These are phyloP conservation scores for Stagonosporopsis chrysanthemi DNA, from an alignment of 2,329 filamentous ascomycete genomes.

Conservation along the genomic window DNA sequence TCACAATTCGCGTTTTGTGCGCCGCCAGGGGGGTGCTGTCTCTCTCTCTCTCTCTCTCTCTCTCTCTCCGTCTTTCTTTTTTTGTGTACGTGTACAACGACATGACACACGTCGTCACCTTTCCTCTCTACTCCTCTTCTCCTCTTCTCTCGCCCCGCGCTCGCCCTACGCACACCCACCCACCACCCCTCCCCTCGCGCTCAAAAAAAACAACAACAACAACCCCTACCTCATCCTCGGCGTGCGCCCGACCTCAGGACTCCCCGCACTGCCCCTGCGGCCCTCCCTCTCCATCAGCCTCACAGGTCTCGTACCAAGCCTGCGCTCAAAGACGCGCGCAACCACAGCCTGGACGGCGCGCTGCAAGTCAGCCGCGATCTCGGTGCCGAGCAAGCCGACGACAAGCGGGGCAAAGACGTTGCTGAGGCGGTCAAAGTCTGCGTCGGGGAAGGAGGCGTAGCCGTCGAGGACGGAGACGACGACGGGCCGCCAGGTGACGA, in stretches of 20 bases:
- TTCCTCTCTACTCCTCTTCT: no score
- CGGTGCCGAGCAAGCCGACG: conserved; percentile 82
- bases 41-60: no score
- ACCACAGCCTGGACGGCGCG: conserved; percentile 79
- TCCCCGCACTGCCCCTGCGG: conserved; percentile 30
- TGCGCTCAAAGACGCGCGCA: conserved; percentile 76
- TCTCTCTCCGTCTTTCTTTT: no score
- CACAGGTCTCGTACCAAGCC: conserved; percentile 31
- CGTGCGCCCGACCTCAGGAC: conserved; percentile 26
- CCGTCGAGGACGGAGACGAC: conserved; percentile 97
- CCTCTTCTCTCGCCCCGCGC: no score
- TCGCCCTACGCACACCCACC: no score
- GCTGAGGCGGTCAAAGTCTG: conserved; percentile 81
- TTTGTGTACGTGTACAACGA: no score
- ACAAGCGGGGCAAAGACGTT: conserved; percentile 84
- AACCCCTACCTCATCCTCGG: conserved; percentile 4
- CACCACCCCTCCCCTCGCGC: no score
- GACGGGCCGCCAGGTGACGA: conserved; percentile 94
- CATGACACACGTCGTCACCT: no score
- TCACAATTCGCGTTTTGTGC: no score
- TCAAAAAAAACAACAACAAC: no score
- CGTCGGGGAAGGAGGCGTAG: conserved; percentile 81
- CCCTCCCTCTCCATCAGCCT: conserved; percentile 33
- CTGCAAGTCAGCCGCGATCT: conserved; percentile 81
- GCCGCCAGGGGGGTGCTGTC: no score